phyloP scores from a whole-genome alignment of 192 early-diverging fungal species.

The Helicostylum pulchrum region DNA sequence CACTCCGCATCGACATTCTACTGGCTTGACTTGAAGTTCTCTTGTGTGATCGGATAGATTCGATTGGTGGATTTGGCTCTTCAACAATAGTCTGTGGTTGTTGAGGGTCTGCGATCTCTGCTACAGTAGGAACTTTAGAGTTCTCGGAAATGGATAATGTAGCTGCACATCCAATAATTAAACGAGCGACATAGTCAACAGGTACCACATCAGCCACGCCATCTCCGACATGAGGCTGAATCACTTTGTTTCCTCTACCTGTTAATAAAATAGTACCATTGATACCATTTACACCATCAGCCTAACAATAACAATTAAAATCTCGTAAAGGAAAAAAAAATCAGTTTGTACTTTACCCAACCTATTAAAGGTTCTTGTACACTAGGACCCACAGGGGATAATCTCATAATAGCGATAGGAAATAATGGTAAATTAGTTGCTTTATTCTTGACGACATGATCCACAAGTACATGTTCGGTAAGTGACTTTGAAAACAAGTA shows the following conservation, averaged over 20 bases:
- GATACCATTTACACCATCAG: slow-evolving; percentile 34
- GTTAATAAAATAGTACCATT: slow-evolving; percentile 31
- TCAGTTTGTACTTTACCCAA: slow-evolving; percentile 26
- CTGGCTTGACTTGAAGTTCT: slow-evolving; percentile 6
- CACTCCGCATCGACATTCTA: slow-evolving; percentile 11
- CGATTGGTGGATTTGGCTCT: not conserved
- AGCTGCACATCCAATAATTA: slow-evolving; percentile 30
- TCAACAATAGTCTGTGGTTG: not conserved
- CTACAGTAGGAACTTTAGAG: not conserved
- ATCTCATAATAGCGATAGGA: slow-evolving; percentile 32
- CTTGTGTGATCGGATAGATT: not conserved
- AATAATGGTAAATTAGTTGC: slow-evolving; percentile 14
- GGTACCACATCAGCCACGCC: slow-evolving; percentile 33
- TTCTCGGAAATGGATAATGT: not conserved
- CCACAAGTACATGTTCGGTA: slow-evolving; percentile 43
- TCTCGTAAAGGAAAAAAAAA: not conserved
- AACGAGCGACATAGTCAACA: slow-evolving; percentile 32
- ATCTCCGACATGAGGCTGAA: slow-evolving; percentile 30
- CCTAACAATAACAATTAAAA: slow-evolving; percentile 10
- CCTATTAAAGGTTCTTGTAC: slow-evolving; percentile 32
- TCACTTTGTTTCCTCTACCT: slow-evolving; percentile 26
- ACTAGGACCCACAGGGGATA: slow-evolving; percentile 26
- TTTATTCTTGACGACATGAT: slow-evolving; percentile 27
- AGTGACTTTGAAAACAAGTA: slow-evolving; percentile 48
- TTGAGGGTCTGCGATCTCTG: not conserved